Base-by-base conservation (phyloP, 1,284 basidiomycete genomes). In the Sporisorium exsertum region DNA sequence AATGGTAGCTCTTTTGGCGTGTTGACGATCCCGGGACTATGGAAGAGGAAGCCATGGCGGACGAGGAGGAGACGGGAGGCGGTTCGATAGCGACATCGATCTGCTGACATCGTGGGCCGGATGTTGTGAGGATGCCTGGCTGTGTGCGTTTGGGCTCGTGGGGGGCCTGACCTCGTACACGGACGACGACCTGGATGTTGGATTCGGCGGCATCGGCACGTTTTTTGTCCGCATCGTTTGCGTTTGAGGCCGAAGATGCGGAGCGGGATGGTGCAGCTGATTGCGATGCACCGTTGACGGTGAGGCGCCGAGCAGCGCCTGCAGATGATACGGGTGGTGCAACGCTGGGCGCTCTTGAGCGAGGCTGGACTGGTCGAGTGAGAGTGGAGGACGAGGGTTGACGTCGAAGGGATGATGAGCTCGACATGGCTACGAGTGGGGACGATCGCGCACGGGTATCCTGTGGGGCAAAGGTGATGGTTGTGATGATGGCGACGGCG, bases 111-210 rank as follows among this genome's bases (percentile, higher is more conserved):
- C 80, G 56, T 40, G 81, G 78, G 16, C 81, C 81, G 18, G 78
- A 73, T 12, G 81, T 82, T 12, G 75, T 54, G 33, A 82, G 60
- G 51, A 80, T 80, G 20, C 74, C 61, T 32, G 64, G 58, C 10
- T 51, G 27, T 50, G 62, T 60, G 50, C 47, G 61, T 42, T 61
- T 69, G 5, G 78, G 58, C 51, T 75, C 72, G 47, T 70, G 56
- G 10, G 75, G 75, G 22, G 79, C 78, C 7, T 62, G 51, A 8
- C 78, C 77, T 42, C 79, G 55, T 47, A 85, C 80, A 32, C 83
- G 80, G 13, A 85, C 81, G n/a, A 83, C 79, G 37, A 85, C 83
- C 35, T 81, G 81, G 55, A 85, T 83, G 54, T 83, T 84, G 37
- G 74, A 68, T 43, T 84, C 81, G 26, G 55, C 58, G 1, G 62